Evolutionary conservation across 2,329 filamentous ascomycete species (phyloP), one percentile per base, ranked within the genome.

Genomic region (Colletotrichum sp.): DNA sequence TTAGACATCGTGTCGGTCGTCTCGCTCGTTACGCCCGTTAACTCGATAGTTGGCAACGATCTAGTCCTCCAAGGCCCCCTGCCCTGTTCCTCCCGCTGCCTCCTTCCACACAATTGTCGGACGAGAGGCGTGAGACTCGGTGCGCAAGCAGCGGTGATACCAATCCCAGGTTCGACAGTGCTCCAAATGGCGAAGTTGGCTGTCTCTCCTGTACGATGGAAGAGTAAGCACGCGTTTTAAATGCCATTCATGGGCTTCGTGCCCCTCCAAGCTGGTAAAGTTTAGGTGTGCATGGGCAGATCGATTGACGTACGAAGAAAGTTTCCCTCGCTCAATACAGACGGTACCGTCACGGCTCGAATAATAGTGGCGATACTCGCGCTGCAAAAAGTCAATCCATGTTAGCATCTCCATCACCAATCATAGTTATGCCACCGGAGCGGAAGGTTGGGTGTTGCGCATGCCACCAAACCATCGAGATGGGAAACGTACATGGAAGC

Each of bases 151-250:
- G 86, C 84, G 2, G 82, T 83, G 57, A 88, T 85, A 39, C 84
- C 86, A 29, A 87, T 83, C 1, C 85, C 85, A 6, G 84, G 85
- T 76, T 88, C 86, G 36, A 87, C 82, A 22, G 86, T 86, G 3
- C 84, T 87, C 86, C 86, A 88, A 75, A 88, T 86, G n/a, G 86
- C 85, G 8, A 88, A 80, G 65, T 86, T 85, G 19, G 85, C 82
- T 19, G 84, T 86, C 3, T 71, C 68, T 80, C 85, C 72, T 75
- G 22, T 2, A 9, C 12, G 27, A 30, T 52, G 3, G 6, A 25
- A 44, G 32, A 52, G n/a, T 71, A 9, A 65, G 29, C 13, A 32
- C 16, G 34, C 36, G 9, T 65, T 13, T 22, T 63, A 63, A 63
- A 32, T 15, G 2, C 5, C 49, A 27, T 11, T 32, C 8, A 22